phyloP scores from a whole-genome alignment of 805 yeast species.

The Yarrowia bubula region DNA sequence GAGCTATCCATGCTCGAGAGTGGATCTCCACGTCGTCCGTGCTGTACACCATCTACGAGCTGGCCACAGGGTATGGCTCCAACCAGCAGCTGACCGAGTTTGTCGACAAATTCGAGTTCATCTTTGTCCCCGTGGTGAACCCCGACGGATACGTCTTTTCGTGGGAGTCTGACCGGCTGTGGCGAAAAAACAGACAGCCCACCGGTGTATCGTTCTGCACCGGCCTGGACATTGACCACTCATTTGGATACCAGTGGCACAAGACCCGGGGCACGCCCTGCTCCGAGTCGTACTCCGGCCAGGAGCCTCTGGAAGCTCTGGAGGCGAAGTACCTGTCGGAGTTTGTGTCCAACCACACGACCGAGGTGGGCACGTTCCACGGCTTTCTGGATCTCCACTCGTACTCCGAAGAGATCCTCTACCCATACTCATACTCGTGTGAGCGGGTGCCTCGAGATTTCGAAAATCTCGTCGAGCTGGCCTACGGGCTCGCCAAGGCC shows the following conservation, averaged over 20 bases:
- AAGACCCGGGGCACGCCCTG: conserved; percentile 50
- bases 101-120: conserved; percentile 61
- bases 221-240: conserved; percentile 83
- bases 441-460: conserved; percentile 69
- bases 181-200: conserved; percentile 86
- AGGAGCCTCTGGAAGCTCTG: conserved; percentile 61
- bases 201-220: conserved; percentile 63
- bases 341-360: conserved; percentile 31
- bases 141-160: conserved; percentile 89
- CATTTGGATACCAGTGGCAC: conserved; percentile 73
- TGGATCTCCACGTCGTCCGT: conserved; percentile 79
- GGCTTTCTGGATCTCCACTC: conserved; percentile 85
- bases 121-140: conserved; percentile 79
- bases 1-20: conserved; percentile 87
- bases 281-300: conserved; percentile 81
- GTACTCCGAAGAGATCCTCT: conserved; percentile 77
- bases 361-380: conserved; percentile 44
- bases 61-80: conserved; percentile 40
- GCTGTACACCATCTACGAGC: conserved; percentile 52
- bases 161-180: conserved; percentile 75
- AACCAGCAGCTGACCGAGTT: conserved; percentile 46
- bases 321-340: conserved; percentile 45
- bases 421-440: conserved; percentile 82
- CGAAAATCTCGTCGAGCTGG: conserved; percentile 76
- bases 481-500: conserved; percentile 75